Evolutionary conservation across 345 rosid genomes (phyloP), one percentile per base, ranked within the genome.

Genomic region (Litchi chinensis): DNA sequence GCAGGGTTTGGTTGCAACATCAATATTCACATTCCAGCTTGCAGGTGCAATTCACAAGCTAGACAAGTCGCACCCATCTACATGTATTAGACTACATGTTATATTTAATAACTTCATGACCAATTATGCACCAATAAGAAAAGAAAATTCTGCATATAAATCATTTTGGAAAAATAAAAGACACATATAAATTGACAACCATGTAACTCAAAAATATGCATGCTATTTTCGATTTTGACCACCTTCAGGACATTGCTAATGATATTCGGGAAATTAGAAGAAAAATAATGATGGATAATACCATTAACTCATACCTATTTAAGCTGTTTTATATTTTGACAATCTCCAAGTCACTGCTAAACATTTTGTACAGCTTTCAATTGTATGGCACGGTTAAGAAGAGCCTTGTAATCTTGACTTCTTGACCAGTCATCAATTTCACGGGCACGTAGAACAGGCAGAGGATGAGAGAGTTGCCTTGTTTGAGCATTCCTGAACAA

Each of bases 371-470:
- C 69, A 18, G 79, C 62, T 39, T 70, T 88, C 69, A 67, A 82
- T 83, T 82, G 89, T 13, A 70, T 74, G 19, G 93, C 96, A n/a
- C 88, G 92, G 77, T 84, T 88, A 80, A 95, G 84, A 82, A 95
- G 94, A 77, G 78, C 68, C 48, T 52, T 87, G 80, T 92, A 95
- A 16, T 89, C 95, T 24, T 57, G 82, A 88, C 96, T 91, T 86
- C 93, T 90, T 19, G 99, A 93, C 99, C 98, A 95, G 46, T 90
- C 93, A 75, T 93, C 99, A 70, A 93, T 91, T 87, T 95, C 98
- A 62, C 98, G 95, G 56, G 99, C 99, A 59, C 98, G 99, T n/a
- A 95, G 93, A 83, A 95, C 98, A 6, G 97, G 99, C 79, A 93
- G 82, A 43, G 99, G 99, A 80, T 93, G 99, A 39, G 97, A 95